Evolutionary conservation across 371 early-diverging fungal genomes (phyloP), one percentile per base, ranked within the genome.

Genomic region (Actinomortierella wolfii): DNA sequence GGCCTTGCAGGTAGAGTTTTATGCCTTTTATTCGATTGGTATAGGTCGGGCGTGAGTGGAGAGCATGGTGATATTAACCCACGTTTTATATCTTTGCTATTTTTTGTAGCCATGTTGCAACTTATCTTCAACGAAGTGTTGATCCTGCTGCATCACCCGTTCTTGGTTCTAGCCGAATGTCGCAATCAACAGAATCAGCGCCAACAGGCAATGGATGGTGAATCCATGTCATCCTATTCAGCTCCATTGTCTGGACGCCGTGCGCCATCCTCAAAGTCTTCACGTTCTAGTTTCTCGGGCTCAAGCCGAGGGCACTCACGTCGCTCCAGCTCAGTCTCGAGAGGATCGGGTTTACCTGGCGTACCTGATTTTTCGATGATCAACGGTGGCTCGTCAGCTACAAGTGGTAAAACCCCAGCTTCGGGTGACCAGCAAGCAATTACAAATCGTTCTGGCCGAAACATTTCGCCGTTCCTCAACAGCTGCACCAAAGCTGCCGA

Each of bases 401-500:
- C 52, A 0, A 34, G 11, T 11, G 34, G 34, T 11, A 4, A 34
- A 34, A 11, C 34, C 34, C 34, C 34, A 4, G 11, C 11, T 4
- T 34, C 34, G 4, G 34, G 34, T 34, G 34, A 34, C 34, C 34
- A 34, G 11, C 34, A 34, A 11, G 34, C n/a, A n/a, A n/a, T 34
- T 34, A 11, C 34, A 4, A 34, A 34, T 11, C 34, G 34, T 34
- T 11, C 34, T 11, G 11, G 34, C 34, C 61, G 59, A 3, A 28
- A 65, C 0, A 13, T 60, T 6, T 59, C 74, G 4, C 74, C 74
- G 8, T 73, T 73, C 46, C 45, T 73, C 7, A 73, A 73, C 55
- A 73, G 57, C 45, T 73, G 74, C 49, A 73, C 67, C 8, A 73
- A 73, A 40, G 74, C 74, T 0, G 74, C 74, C 39, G 74, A 73